A percentile compares a stretch with the other conserved stretches of the same genome.
Conservation (phyloP, 371 early-diverging fungal species). For the Caulochytrium protostelioides region DNA sequence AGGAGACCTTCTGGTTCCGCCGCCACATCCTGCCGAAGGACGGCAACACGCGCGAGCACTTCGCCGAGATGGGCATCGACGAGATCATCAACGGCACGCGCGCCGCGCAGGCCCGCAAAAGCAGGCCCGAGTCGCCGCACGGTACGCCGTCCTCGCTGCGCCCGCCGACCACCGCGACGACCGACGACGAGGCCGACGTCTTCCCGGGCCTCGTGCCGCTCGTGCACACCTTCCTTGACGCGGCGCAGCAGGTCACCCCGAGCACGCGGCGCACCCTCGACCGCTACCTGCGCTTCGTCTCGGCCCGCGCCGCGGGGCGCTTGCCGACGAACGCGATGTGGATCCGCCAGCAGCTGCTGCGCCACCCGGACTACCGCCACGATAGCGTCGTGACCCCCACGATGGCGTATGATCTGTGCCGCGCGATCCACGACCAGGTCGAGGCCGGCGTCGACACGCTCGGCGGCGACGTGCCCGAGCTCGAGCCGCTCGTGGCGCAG, state of each 20-base stretch:
- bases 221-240: constrained; percentile 55
- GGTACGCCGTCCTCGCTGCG: neutral
- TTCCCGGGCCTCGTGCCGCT: constrained; percentile 74
- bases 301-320: constrained; percentile 57
- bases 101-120: no score
- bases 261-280: constrained; percentile 40
- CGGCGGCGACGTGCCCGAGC: no score
- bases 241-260: constrained; percentile 8
- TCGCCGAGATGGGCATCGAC: constrained; percentile 57
- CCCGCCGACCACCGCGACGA: neutral
- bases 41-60: neutral
- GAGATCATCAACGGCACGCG: constrained; percentile 84
- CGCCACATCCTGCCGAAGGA: constrained; percentile 41
- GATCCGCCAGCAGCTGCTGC: constrained; percentile 68
- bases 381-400: constrained; percentile 68
- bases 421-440: no score
- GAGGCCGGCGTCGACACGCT: no score
- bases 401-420: constrained; percentile 64
- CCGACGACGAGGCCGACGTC: constrained; percentile 31
- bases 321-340: constrained; percentile 76
- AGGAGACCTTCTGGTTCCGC: constrained; percentile 75
- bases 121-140: neutral
- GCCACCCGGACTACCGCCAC: constrained; percentile 75
- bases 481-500: no score
- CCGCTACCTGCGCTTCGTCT: constrained; percentile 59